Evolutionary conservation across 176 grass and related monocot species (phyloP).

Genomic region (Lolium rigidum): DNA sequence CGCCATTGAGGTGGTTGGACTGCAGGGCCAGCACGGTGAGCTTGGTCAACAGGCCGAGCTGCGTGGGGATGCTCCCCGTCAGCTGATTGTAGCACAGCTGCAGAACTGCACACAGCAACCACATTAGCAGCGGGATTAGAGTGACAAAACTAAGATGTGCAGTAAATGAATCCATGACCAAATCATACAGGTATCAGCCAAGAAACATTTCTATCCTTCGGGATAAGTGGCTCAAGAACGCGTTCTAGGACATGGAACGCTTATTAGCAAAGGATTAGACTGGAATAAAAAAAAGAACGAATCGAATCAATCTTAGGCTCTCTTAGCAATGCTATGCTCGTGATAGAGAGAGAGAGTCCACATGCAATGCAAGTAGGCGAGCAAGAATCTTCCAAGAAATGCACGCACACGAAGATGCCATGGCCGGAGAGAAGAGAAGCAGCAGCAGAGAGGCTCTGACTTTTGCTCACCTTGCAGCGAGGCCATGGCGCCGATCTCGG

Average conservation of each 20-base stretch:
- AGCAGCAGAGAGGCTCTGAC: not conserved
- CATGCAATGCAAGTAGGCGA: constrained; percentile 37
- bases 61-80: constrained; percentile 85
- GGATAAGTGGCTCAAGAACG: too few relatives aligned
- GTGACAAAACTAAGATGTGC: not conserved
- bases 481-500: constrained; percentile 69
- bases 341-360: constrained; percentile 40
- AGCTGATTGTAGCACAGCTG: constrained; percentile 98
- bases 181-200: too few relatives aligned
- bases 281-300: not conserved
- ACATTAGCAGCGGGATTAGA: constrained; percentile 24
- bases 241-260: not conserved
- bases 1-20: constrained; percentile 80
- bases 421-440: too few relatives aligned
- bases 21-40: constrained; percentile 83
- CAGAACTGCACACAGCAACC: constrained; percentile 57
- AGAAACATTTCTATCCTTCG: too few relatives aligned
- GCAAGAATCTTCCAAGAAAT: constrained; percentile 40
- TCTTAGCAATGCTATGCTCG: too few relatives aligned
- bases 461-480: constrained; percentile 74
- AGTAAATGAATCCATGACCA: too few relatives aligned
- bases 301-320: constrained; percentile 30
- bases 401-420: not conserved
- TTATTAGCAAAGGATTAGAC: not conserved
- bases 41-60: constrained; percentile 71